Evolutionary conservation across 345 rosid genomes (phyloP), one percentile per base, ranked within the genome.

Genomic region (Bretschneidera sinensis): DNA sequence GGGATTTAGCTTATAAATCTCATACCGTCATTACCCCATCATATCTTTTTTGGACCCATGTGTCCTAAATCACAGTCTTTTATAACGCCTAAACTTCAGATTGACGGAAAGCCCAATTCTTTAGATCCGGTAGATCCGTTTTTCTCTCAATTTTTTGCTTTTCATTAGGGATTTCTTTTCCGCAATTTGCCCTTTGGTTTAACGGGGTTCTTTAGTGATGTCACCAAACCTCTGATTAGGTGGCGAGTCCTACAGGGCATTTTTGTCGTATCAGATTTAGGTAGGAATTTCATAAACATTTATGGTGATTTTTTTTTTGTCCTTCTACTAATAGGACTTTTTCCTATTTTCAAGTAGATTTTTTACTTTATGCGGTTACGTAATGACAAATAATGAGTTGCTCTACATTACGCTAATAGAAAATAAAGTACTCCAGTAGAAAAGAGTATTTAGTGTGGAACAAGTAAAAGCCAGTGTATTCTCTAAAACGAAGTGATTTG

Each of bases 71-170:
- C 76, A 48, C 58, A 62, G 59, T 78, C 74, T 69, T 67, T 43
- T 22, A 63, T 78, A 72, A 58, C 79, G 78, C 77, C 65, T 47
- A 56, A 4, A n/a, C 64, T 60, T 59, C 48, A 21, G 59, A 52
- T 51, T 18, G 15, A 39, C 45, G 45, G 6, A 31, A 31, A 24
- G 54, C 66, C 25, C 71, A 21, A 61, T 55, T n/a, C 21, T 24
- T 39, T 23, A 16, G 9, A 6, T 13, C 14, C 2, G 17, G 0
- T 43, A 59, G 34, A 59, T 13, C 6, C 17, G 18, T 18, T 19
- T 49, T 43, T 20, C 58, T 3, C 67, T 33, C 24, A 11, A 5
- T 11, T n/a, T 31, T 34, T 31, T 51, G 10, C 0, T 20, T 28
- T 22, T 20, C 0, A n/a, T n/a, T n/a, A n/a, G n/a, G n/a, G n/a